These are phyloP conservation scores for Eurotiales sp. DNA, from an alignment of 2,329 filamentous ascomycete species.

Conservation along the genomic window DNA sequence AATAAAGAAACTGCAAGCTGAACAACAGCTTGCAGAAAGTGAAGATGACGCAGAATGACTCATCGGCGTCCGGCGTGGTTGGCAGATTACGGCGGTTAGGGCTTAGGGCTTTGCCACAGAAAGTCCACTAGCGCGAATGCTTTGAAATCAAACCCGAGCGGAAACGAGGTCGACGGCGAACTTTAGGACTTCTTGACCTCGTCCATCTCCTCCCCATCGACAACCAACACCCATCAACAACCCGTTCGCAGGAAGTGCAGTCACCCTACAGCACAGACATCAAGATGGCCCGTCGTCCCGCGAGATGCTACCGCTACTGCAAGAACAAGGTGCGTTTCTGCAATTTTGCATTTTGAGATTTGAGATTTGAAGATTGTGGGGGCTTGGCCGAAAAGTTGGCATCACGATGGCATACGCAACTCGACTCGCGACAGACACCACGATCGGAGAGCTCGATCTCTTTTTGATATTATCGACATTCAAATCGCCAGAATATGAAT, in stretches of 20 bases:
- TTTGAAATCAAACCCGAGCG: slow-evolving; percentile 39
- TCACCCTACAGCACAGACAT: slow-evolving; percentile 48
- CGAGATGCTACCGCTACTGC: slow-evolving; percentile 99
- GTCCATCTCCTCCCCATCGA: slow-evolving; percentile 34
- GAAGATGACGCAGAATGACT: slow-evolving; percentile 7
- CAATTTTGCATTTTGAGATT: slow-evolving; percentile 19
- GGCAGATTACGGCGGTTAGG: no score
- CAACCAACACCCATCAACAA: slow-evolving; percentile 21
- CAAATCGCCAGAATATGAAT: background rate
- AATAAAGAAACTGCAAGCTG: background rate
- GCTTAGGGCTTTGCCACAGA: slow-evolving; percentile 41
- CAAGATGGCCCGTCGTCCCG: slow-evolving; percentile 99
- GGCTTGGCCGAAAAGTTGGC: slow-evolving; percentile 10
- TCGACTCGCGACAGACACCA: background rate
- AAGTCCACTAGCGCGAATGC: slow-evolving; percentile 33
- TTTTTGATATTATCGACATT: background rate
- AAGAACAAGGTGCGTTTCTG: slow-evolving; percentile 91
- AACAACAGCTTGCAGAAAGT: background rate
- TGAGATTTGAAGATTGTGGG: slow-evolving; percentile 24
- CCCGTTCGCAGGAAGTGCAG: slow-evolving; percentile 47
- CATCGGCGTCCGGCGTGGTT: no score
- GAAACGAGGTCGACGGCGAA: slow-evolving; percentile 22
- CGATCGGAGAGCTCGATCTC: background rate
- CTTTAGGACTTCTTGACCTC: slow-evolving; percentile 28
- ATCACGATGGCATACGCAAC: slow-evolving; percentile 4